Evolutionary conservation across 1,139 yeast genomes (phyloP).

Genomic region (Kodamaea sp.): DNA sequence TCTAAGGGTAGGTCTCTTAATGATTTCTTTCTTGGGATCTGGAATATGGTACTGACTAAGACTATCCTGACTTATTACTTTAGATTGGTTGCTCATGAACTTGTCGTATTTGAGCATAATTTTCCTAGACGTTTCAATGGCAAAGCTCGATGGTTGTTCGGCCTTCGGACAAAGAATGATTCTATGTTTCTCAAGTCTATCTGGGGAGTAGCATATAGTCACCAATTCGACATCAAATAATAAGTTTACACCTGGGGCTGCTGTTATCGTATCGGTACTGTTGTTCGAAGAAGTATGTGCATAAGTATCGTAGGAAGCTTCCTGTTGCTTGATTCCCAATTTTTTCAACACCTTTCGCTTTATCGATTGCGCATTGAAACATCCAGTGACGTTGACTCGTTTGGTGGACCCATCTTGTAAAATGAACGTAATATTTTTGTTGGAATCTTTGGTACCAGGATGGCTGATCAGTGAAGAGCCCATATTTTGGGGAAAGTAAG

Average conservation of each 20-base stretch:
- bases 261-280: constrained; percentile 5
- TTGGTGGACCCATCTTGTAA: constrained; percentile 76
- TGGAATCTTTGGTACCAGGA: constrained; percentile 34
- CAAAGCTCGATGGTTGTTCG: constrained; percentile 66
- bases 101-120: constrained; percentile 39
- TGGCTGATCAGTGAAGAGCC: constrained; percentile 1
- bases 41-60: constrained; percentile 29
- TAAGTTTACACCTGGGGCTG: constrained; percentile 36
- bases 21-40: constrained; percentile 17
- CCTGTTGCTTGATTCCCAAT: constrained; percentile 49
- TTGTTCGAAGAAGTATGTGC: constrained; percentile 24
- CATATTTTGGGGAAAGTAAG: constrained; percentile 1
- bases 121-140: constrained; percentile 62
- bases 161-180: constrained; percentile 67
- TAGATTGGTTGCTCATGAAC: constrained; percentile 13
- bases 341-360: constrained; percentile 69
- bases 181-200: constrained; percentile 69
- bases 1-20: constrained; percentile 33
- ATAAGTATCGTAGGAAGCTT: constrained; percentile 44
- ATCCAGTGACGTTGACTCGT: constrained; percentile 73
- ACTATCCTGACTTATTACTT: constrained; percentile 16
- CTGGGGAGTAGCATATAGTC: constrained; percentile 77
- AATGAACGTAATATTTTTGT: constrained; percentile 61
- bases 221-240: constrained; percentile 80
- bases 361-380: constrained; percentile 79